Evolutionary conservation across 257 asterid genomes (phyloP).

Genomic region (Solanum etuberosum): DNA sequence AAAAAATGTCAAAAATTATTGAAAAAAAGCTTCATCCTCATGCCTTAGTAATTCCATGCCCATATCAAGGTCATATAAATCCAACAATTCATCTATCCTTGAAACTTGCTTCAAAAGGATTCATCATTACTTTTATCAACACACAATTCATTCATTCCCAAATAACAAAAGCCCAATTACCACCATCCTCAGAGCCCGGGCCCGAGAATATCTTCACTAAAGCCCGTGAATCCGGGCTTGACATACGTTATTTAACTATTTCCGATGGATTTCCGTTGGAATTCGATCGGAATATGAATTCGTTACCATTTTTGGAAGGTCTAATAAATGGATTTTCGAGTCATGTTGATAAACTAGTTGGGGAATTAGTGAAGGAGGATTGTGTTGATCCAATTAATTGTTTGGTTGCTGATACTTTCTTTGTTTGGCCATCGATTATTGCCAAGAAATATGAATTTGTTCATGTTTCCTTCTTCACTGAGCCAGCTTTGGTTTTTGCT

Average conservation of each 20-base stretch:
- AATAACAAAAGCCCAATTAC: background rate
- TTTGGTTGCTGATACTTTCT: slow-evolving; percentile 34
- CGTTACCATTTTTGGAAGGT: background rate
- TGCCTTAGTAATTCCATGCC: background rate
- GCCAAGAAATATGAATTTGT: slow-evolving; percentile 26
- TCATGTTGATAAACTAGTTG: background rate
- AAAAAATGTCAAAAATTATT: background rate
- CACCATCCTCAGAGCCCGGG: background rate
- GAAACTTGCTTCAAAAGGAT: slow-evolving; percentile 9
- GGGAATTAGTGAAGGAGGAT: background rate
- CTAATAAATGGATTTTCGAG: background rate
- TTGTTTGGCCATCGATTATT: slow-evolving; percentile 23
- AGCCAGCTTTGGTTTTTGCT: slow-evolving; percentile 36
- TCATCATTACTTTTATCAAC: background rate
- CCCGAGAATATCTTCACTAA: background rate
- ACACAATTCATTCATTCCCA: background rate
- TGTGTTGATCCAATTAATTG: slow-evolving; percentile 14
- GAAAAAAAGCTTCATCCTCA: background rate
- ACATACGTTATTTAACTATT: background rate
- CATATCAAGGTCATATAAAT: slow-evolving; percentile 7
- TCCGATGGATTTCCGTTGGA: background rate
- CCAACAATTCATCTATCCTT: background rate
- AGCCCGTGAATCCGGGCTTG: background rate
- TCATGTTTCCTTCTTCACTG: slow-evolving; percentile 36
- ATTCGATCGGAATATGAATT: background rate